These are phyloP conservation scores for Leccinum variicolor DNA, from an alignment of 768 basidiomycete genomes.

Conservation along the genomic window DNA sequence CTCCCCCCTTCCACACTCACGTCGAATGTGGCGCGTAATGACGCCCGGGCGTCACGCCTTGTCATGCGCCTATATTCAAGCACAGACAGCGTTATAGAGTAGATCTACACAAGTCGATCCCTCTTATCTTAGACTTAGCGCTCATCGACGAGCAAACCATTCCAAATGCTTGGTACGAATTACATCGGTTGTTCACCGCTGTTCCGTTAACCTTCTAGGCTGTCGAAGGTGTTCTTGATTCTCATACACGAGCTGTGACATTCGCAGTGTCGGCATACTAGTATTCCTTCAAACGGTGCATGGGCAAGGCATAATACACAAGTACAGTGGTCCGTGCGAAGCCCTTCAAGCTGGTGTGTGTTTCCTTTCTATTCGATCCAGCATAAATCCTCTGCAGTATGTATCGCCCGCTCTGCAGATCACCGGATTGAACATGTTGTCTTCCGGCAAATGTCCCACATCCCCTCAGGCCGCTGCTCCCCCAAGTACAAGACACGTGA, in stretches of 20 bases:
- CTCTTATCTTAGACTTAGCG: conserved; percentile 45
- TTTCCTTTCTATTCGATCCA: background rate
- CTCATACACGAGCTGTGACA: conserved; percentile 75
- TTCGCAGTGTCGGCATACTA: conserved; percentile 71
- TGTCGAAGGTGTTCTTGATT: conserved; percentile 75
- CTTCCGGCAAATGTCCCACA: conserved; percentile 49
- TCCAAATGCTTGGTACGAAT: conserved; percentile 29
- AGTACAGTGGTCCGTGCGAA: conserved; percentile 51
- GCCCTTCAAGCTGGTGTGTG: conserved; percentile 54
- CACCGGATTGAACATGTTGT: conserved; percentile 58
- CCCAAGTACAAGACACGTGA: conserved; percentile 47
- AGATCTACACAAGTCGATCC: conserved; percentile 83
- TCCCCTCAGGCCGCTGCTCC: conserved; percentile 41
- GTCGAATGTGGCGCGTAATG: too few relatives aligned
- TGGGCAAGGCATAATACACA: conserved; percentile 63
- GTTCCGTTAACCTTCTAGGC: conserved; percentile 40
- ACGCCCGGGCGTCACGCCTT: too few relatives aligned
- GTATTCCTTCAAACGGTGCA: conserved; percentile 82
- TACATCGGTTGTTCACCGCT: background rate
- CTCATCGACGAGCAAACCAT: conserved; percentile 15
- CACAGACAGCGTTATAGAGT: too few relatives aligned
- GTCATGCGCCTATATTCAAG: too few relatives aligned
- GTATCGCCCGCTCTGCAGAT: conserved; percentile 52
- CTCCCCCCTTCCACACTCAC: too few relatives aligned
- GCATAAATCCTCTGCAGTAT: conserved; percentile 36